Evolutionary conservation across 192 early-diverging fungal species (phyloP).

Genomic region (Coemansia sp.): DNA sequence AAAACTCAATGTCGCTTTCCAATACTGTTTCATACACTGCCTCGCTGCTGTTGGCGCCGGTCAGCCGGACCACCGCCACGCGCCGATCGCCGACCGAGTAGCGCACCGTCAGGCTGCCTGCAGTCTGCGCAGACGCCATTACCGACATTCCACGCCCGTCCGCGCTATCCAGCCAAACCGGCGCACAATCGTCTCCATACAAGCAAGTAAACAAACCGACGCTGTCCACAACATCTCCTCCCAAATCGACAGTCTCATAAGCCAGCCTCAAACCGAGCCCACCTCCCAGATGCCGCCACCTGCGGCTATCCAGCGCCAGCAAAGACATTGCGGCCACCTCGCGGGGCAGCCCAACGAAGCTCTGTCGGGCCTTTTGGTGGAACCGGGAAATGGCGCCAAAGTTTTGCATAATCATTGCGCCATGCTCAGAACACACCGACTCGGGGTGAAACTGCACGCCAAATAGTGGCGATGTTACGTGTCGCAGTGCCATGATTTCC

Average conservation of each 20-base stretch:
- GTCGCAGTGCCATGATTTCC: constrained; percentile 79
- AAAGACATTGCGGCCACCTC: constrained; percentile 18
- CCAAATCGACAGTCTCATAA: constrained; percentile 15
- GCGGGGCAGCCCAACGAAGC: neutral
- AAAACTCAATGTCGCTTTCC: constrained; percentile 48
- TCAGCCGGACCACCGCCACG: constrained; percentile 4
- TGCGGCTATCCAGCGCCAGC: constrained; percentile 2
- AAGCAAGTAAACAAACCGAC: constrained; percentile 17
- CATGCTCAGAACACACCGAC: constrained; percentile 84
- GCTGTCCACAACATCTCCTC: neutral
- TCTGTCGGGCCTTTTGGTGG: neutral
- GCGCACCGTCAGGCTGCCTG: constrained; percentile 32
- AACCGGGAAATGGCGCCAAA: constrained; percentile 47
- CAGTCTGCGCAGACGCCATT: constrained; percentile 19
- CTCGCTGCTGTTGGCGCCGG: neutral
- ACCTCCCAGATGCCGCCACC: neutral
- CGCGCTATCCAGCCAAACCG: constrained; percentile 70
- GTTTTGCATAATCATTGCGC: constrained; percentile 67
- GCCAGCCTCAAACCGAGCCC: constrained; percentile 15
- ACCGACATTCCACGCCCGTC: constrained; percentile 23
- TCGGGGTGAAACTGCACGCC: constrained; percentile 98
- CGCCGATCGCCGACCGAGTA: constrained; percentile 6
- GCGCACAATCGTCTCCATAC: constrained; percentile 24
- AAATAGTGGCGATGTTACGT: constrained; percentile 66
- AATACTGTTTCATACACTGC: neutral